Evolutionary conservation across 139 green algal species (phyloP), one percentile per base, ranked within the genome.

Genomic region (Cymbomonas tetramitiformis): DNA sequence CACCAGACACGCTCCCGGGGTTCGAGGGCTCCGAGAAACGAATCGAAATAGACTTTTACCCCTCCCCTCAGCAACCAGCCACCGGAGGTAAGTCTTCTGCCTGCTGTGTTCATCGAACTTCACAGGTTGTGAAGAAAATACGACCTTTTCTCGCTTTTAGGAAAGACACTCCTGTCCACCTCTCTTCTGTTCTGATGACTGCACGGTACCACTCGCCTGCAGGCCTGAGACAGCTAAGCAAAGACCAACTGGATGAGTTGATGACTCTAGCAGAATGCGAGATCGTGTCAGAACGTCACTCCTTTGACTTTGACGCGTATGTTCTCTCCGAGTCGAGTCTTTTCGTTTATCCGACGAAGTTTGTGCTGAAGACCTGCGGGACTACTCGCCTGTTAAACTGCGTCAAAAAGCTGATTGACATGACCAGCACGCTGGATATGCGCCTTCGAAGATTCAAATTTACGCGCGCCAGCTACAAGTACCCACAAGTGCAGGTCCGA

Each of bases 301-400:
- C 88, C 70, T 71, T 67, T 1, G 32, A 19, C 3, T 86, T 96
- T 38, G 91, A 98, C 71, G 83, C 87, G 1, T 99, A 99, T 60
- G 88, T 99, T 24, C 79, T 99, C 36, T 94, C 81, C 1, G 92
- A 99, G 79, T 87, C 71, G 34, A 85, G 65, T 47, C 73, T 97
- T 30, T 99, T 99, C 69, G 80, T 99, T n/a, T 94, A 91, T 64
- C 76, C 85, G 2, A 68, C 56, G 53, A 87, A 78, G 65, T 77
- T 88, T 44, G 79, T 98, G 2, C 75, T 99, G 23, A 99, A 99
- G 79, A 99, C 92, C 0, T 99, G 92, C 70, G 92, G 92, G 52
- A 97, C 84, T 54, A 99, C 92, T 19, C 69, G 71, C 47, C 80
- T 97, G 33, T 79, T 97, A 32, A 63, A 74, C 53, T 78, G 76